These are phyloP conservation scores for Chaetoscypha palmicola DNA, from an alignment of 2,329 filamentous ascomycete species.

Conservation along the genomic window DNA sequence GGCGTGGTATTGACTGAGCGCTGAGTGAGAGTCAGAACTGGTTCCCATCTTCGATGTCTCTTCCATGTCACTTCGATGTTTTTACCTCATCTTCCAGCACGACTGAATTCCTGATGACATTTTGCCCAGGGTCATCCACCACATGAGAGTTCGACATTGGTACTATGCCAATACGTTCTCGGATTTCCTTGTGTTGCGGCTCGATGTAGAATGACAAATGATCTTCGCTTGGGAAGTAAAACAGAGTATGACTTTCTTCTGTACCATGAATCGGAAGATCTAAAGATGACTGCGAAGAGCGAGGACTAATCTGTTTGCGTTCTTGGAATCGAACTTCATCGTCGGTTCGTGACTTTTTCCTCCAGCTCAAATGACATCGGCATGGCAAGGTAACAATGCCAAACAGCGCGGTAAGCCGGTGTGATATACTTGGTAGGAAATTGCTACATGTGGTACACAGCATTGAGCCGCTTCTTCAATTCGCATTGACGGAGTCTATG, in stretches of 20 bases:
- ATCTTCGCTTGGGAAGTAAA: conserved; percentile 7
- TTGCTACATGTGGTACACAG: conserved; percentile 5
- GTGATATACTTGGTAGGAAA: conserved; percentile 3
- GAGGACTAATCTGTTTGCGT: background rate
- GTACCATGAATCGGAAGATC: background rate
- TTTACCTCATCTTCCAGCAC: conserved; percentile 7
- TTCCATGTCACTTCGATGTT: no score
- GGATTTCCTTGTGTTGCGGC: no score
- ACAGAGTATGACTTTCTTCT: conserved; percentile 1
- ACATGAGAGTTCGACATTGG: conserved; percentile 3
- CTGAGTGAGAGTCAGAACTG: no score
- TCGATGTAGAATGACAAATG: conserved; percentile 4
- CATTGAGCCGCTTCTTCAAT: conserved; percentile 3
- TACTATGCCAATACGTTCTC: background rate
- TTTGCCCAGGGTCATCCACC: background rate
- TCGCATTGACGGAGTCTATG: conserved; percentile 5
- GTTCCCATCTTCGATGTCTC: no score
- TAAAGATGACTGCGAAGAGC: conserved; percentile 2
- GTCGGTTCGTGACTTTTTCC: background rate
- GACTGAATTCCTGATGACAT: conserved; percentile 1
- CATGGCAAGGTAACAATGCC: conserved; percentile 2
- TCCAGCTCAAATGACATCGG: conserved; percentile 4
- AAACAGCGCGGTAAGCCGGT: conserved; percentile 3
- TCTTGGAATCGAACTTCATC: background rate
- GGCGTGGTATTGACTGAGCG: conserved; percentile 1